These are phyloP conservation scores for Capsicum rhomboideum DNA, from an alignment of 257 asterid genomes.

Conservation along the genomic window DNA sequence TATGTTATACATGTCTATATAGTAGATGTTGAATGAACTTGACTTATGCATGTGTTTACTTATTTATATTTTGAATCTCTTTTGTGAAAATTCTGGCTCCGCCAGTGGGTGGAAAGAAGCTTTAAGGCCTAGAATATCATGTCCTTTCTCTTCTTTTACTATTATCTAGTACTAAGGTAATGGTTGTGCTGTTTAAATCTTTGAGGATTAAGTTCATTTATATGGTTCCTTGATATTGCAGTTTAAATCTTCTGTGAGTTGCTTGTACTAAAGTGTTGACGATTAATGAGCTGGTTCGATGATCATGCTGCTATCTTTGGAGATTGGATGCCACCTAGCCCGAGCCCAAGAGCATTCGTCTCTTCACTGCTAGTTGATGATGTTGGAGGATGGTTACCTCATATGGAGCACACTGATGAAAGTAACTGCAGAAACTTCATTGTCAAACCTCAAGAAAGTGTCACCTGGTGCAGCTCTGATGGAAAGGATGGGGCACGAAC, in stretches of 20 bases:
- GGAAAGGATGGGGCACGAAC: conserved; percentile 15
- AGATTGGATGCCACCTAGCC: conserved; percentile 59
- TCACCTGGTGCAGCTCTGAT: conserved; percentile 1
- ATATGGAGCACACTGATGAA: conserved; percentile 17
- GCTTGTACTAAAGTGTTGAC: background rate
- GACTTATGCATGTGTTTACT: background rate
- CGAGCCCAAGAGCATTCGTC: conserved; percentile 36
- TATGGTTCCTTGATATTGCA: background rate
- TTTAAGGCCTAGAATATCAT: background rate
- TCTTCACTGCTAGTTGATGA: conserved; percentile 39
- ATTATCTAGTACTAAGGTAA: background rate
- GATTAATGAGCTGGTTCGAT: conserved; percentile 53
- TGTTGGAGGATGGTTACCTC: conserved; percentile 13
- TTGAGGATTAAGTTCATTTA: conserved; percentile 4
- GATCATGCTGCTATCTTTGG: conserved; percentile 52
- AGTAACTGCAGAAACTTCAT: conserved; percentile 11
- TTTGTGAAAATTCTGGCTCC: background rate
- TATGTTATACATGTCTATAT: background rate
- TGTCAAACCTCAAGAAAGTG: conserved; percentile 9
- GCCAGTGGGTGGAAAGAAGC: background rate
- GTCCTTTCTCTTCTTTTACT: background rate
- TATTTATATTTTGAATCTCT: background rate
- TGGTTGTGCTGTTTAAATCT: background rate
- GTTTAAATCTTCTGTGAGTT: background rate
- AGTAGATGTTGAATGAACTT: background rate